Evolutionary conservation across 2,329 filamentous ascomycete genomes (phyloP), one percentile per base, ranked within the genome.

Genomic region (Sporothrix sp.): DNA sequence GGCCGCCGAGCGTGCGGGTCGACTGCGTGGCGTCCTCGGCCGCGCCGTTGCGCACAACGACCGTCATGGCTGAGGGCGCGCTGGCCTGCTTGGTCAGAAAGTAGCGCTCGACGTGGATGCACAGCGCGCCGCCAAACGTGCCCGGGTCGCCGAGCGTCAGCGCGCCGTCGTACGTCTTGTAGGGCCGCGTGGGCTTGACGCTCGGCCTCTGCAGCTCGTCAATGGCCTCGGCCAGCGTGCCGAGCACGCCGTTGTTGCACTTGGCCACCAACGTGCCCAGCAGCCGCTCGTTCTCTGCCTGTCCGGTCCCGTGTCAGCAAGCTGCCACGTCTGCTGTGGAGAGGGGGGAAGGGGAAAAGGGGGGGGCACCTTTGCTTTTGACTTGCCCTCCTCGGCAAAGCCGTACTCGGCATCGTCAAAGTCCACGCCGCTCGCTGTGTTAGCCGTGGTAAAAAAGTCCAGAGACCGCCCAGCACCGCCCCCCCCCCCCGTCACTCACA

Each of bases 351-450:
- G n/a, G n/a, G n/a, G n/a, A n/a, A n/a, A n/a, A 21, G 11, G 18
- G 13, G 32, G 4, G 4, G 23, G 6, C 8, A 50, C 27, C 47
- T 40, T 50, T 14, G 27, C 21, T 10, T 32, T 57, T 16, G 82
- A 70, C 63, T 98, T 98, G 57, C 85, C 79, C 64, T 96, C 89
- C 68, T 97, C 91, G 65, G 95, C 95, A 63, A 87, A 86, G 37
- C 90, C 90, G 62, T 84, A 95, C 2, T 95, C 89, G 1, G 79
- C 64, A 63, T 96, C 89, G 62, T 98, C 89, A 65, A 98, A 97
- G 64, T 98, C 93, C 16, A 95, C 79, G 13, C 93, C 93, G 49
- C 85, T 90, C 37, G 56, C 50, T 38, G 8, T 48, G 49, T 14
- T 16, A 9, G 13, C 11, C 7, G 3, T 9, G 23, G 3, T 13